These are phyloP conservation scores for Porogramme epimiltina DNA, from an alignment of 1,284 basidiomycete species.

Conservation along the genomic window DNA sequence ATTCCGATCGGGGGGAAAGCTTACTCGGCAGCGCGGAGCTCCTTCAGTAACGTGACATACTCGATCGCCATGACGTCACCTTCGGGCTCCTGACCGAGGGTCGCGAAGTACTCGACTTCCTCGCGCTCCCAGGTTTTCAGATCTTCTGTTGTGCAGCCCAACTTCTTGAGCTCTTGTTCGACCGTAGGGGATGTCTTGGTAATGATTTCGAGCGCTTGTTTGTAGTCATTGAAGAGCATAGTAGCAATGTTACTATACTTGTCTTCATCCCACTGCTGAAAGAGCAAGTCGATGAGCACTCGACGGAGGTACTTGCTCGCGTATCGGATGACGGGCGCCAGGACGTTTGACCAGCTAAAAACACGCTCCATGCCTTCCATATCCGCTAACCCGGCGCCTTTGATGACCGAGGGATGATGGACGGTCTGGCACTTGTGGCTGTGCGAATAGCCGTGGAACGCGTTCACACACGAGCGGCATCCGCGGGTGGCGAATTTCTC, in stretches of 20 bases:
- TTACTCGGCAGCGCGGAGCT: background rate
- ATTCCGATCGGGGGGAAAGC: background rate
- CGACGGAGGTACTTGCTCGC: conserved; percentile 29
- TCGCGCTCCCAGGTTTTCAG: background rate
- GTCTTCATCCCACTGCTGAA: conserved; percentile 33
- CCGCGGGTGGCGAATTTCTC: conserved; percentile 19
- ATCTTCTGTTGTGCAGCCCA: background rate
- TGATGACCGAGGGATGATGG: conserved; percentile 29
- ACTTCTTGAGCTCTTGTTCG: background rate
- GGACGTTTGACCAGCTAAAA: conserved; percentile 32
- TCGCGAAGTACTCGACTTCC: background rate
- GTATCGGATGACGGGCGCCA: conserved; percentile 30
- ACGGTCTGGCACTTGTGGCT: conserved; percentile 29
- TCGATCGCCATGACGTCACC: background rate
- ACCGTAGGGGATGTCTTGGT: background rate
- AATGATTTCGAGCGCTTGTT: conserved; percentile 28
- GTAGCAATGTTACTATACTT: conserved; percentile 25
- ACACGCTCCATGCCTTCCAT: conserved; percentile 33
- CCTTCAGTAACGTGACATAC: background rate
- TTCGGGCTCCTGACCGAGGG: background rate
- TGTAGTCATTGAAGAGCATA: conserved; percentile 30
- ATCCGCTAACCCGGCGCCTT: conserved; percentile 33
- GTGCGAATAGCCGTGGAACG: conserved; percentile 38
- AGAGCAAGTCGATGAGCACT: conserved; percentile 28
- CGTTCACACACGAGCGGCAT: conserved; percentile 22